phyloP scores from a whole-genome alignment of 805 yeast species.

The Cyberlindnera mississippiensis region DNA sequence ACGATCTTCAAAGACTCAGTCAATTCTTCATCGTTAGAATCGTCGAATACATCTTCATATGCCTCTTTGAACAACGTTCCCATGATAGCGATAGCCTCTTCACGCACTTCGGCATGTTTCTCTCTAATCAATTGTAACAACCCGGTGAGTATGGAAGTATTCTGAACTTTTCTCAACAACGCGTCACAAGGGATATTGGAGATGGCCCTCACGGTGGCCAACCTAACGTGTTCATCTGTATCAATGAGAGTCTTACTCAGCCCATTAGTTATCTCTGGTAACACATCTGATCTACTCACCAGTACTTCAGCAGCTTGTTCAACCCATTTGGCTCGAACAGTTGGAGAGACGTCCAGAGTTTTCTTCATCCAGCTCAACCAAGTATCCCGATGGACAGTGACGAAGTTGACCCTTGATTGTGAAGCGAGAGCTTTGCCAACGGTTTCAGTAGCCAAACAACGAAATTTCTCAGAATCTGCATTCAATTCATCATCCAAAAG shows the following conservation, averaged over 20 bases:
- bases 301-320: slow-evolving; percentile 50
- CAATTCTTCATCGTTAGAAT: slow-evolving; percentile 17
- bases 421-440: slow-evolving; percentile 61
- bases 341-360: slow-evolving; percentile 60
- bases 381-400: slow-evolving; percentile 50
- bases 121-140: slow-evolving; percentile 68
- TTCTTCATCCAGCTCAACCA: slow-evolving; percentile 75
- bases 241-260: slow-evolving; percentile 68
- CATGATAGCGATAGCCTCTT: slow-evolving; percentile 48
- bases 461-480: slow-evolving; percentile 60
- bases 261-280: slow-evolving; percentile 52
- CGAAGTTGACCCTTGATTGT: slow-evolving; percentile 52
- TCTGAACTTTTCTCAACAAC: slow-evolving; percentile 46
- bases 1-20: slow-evolving; percentile 28
- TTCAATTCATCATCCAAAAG: slow-evolving; percentile 74
- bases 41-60: too few species aligned
- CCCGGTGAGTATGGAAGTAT: slow-evolving; percentile 45
- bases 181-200: slow-evolving; percentile 41
- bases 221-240: slow-evolving; percentile 68
- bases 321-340: slow-evolving; percentile 69
- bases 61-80: slow-evolving; percentile 54
- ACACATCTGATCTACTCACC: slow-evolving; percentile 39
- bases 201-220: slow-evolving; percentile 52
- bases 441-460: slow-evolving; percentile 68
- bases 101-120: slow-evolving; percentile 60